Percentiles rank a stretch among this genome's conserved stretches.
These are phyloP conservation scores for Trichoderma koningii DNA, from an alignment of 2,329 filamentous ascomycete species.

Conservation along the genomic window DNA sequence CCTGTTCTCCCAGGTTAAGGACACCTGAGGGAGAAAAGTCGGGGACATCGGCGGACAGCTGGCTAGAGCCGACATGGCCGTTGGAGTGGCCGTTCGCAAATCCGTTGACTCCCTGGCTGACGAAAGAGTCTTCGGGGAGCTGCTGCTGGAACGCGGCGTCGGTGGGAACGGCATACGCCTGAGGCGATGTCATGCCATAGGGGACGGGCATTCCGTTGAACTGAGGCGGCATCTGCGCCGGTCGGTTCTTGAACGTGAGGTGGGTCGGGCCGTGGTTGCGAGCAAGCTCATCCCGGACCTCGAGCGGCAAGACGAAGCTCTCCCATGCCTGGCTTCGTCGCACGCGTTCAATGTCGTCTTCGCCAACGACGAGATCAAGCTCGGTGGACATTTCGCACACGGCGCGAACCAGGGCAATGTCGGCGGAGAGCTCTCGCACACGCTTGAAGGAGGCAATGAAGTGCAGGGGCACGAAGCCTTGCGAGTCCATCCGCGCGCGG, in stretches of 20 bases:
- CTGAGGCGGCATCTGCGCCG: constrained; percentile 36
- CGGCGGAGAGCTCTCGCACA: constrained; percentile 50
- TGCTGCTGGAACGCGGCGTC: constrained; percentile 38
- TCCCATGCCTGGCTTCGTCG: constrained; percentile 76
- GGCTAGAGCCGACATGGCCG: constrained; percentile 37
- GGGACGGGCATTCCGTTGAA: constrained; percentile 40
- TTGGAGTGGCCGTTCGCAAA: constrained; percentile 34
- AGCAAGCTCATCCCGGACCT: constrained; percentile 71
- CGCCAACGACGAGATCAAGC: constrained; percentile 73
- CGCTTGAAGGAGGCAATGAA: constrained; percentile 87
- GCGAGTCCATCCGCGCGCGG: constrained; percentile 88
- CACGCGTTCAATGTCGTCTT: constrained; percentile 77
- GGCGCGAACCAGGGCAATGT: constrained; percentile 71
- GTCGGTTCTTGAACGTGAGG: constrained; percentile 42
- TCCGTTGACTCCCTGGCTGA: constrained; percentile 44
- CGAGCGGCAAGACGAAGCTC: constrained; percentile 72
- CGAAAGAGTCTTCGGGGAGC: constrained; percentile 38
- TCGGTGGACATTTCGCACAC: constrained; percentile 72
- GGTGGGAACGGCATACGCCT: constrained; percentile 36
- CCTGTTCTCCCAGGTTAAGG: constrained; percentile 11
- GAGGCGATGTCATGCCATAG: constrained; percentile 38
- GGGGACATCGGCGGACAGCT: constrained; percentile 45
- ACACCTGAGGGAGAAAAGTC: constrained; percentile 44
- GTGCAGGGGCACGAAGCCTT: constrained; percentile 82
- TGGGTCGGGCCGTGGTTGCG: constrained; percentile 68